Conservation (phyloP, 2,329 filamentous ascomycete genomes). For the Aureobasidium sp. region DNA sequence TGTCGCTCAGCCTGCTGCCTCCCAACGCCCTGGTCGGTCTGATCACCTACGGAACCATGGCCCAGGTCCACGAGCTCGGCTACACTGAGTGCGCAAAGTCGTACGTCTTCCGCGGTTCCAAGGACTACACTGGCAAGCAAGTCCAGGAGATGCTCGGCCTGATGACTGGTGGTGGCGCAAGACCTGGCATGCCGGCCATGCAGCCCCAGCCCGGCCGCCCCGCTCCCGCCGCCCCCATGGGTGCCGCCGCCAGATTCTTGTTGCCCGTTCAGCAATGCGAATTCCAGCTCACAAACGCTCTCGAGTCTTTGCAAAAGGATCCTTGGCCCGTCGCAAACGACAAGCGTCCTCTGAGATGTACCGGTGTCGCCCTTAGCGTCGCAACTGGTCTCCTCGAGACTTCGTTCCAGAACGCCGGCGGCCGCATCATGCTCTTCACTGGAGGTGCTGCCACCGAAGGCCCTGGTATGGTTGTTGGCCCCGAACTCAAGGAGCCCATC, state of each 20-base stretch:
- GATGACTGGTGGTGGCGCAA: constrained; percentile 48
- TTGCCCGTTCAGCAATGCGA: constrained; percentile 93
- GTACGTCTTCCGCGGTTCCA: constrained; percentile 95
- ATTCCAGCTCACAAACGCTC: constrained; percentile 91
- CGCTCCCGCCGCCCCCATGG: constrained; percentile 57
- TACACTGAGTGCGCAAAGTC: constrained; percentile 98
- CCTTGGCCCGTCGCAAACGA: constrained; percentile 97
- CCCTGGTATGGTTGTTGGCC: constrained; percentile 91
- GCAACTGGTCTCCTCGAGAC: constrained; percentile 88
- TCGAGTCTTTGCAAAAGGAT: constrained; percentile 93
- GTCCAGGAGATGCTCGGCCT: constrained; percentile 99
- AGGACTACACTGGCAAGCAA: constrained; percentile 96
- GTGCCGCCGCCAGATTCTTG: constrained; percentile 81
- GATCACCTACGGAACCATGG: constrained; percentile 89
- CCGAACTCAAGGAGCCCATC: constrained; percentile 92
- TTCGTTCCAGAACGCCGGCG: constrained; percentile 91
- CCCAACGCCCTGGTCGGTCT: constrained; percentile 76
- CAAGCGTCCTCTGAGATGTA: constrained; percentile 82
- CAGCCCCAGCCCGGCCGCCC: constrained; percentile 65
- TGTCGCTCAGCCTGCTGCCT: constrained; percentile 75
- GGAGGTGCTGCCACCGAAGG: constrained; percentile 93
- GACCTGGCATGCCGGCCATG: constrained; percentile 61
- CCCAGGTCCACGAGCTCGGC: constrained; percentile 94
- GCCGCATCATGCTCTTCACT: constrained; percentile 93
- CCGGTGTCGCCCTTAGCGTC: constrained; percentile 92